Percentiles rank a stretch among this genome's conserved stretches.
These are phyloP conservation scores for Zasmidium angulare DNA, from an alignment of 2,329 filamentous ascomycete genomes.

Conservation along the genomic window DNA sequence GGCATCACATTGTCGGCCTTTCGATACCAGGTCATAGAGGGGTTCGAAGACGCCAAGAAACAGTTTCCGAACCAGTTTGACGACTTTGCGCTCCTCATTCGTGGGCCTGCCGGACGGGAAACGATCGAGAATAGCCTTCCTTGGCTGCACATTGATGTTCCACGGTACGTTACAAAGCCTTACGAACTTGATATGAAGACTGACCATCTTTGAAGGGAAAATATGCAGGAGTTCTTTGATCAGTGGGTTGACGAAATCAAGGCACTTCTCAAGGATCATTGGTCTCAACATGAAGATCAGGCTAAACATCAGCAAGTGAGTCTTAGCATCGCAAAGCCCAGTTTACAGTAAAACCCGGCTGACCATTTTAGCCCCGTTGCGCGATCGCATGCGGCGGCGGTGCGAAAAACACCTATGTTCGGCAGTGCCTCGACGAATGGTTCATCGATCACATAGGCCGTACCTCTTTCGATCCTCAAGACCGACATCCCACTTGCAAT, in stretches of 20 bases:
- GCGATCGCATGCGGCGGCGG: neutral
- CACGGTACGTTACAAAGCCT: no score
- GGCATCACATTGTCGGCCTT: neutral
- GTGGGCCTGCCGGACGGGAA: neutral
- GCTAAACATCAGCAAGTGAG: neutral
- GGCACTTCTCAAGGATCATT: neutral
- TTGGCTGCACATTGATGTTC: no score
- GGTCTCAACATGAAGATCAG: neutral
- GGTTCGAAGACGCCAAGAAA: neutral
- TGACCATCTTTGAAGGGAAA: neutral
- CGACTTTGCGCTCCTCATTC: neutral
- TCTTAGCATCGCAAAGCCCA: no score
- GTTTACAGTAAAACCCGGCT: no score
- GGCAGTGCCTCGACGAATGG: neutral
- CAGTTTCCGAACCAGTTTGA: neutral
- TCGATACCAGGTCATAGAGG: neutral
- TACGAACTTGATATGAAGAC: no score
- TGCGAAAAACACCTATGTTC: neutral
- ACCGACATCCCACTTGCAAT: neutral
- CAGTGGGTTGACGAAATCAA: neutral
- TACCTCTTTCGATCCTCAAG: neutral
- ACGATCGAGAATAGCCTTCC: no score
- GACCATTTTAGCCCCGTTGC: neutral
- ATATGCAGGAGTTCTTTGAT: neutral
- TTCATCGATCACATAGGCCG: neutral